Base-by-base conservation (phyloP, 202 grass and related monocot genomes). In the Setaria viridis region DNA sequence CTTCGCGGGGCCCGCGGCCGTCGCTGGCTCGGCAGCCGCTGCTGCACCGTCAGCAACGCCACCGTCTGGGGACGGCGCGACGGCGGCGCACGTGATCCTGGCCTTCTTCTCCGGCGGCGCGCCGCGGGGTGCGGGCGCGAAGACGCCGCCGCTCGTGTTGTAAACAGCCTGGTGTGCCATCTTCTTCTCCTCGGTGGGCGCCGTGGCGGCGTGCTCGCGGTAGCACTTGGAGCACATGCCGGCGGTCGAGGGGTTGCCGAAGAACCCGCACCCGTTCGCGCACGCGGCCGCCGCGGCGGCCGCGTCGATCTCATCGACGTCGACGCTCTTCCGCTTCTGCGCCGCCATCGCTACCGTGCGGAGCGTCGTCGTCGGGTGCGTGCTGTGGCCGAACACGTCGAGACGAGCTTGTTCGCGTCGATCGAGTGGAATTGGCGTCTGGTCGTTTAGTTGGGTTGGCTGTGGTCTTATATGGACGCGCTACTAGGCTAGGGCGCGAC, bases 161-260 rank as follows among this genome's bases (percentile, higher is more conserved):
- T 2, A 35, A 57, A 37, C 53, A 1, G 17, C 4, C 11, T 13
- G 25, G 25, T 25, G 60, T 11, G 10, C 4, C 54, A 16, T 60
- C 54, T 45, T 45, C 54, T 45, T 45, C 34, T 3, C 53, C 33
- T 4, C 2, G 25, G 15, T 3, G 42, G 43, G 1, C 37, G 37
- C n/a, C 10, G 42, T 3, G 11, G 42, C 3, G 9, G 3, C 33
- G 10, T 41, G 19, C 11, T 59, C 55, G 37, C 35, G 19, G 74
- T 60, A 60, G 55, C 74, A 77, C 74, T 62, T 62, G 74, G 74
- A 77, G 74, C 74, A 77, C 74, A 77, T 17, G 56, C 74, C 74
- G 0, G 9, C 14, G 55, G 7, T 77, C 6, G 39, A 37, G 12
- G 35, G 0, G 55, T n/a, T 45, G 35, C 56, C 56, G 56, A 62